Evolutionary conservation across 192 early-diverging fungal genomes (phyloP).

Genomic region (Pilaira anomala): DNA sequence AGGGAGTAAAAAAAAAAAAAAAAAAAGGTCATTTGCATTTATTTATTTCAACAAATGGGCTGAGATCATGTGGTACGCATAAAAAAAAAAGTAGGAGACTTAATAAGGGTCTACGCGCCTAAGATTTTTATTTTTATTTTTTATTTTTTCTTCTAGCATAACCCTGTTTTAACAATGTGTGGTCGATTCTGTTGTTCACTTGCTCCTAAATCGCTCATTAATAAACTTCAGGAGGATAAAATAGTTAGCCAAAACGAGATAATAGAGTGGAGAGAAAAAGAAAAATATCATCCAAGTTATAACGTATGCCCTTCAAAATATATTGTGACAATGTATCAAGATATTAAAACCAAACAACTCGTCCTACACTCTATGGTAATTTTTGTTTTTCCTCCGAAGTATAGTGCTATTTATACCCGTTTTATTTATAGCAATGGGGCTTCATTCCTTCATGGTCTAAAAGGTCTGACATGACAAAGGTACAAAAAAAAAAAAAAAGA

Average conservation of each 20-base stretch:
- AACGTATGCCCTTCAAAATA: constrained; percentile 49
- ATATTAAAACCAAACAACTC: constrained; percentile 28
- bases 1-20: too few relatives aligned
- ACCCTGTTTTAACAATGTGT: too few relatives aligned
- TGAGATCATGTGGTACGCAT: too few relatives aligned
- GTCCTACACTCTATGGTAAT: constrained; percentile 48
- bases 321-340: constrained; percentile 26
- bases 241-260: neutral
- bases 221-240: neutral
- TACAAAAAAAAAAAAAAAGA: neutral
- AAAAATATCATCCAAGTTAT: constrained; percentile 30
- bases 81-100: too few relatives aligned
- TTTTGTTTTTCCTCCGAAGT: neutral
- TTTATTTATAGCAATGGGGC: constrained; percentile 41
- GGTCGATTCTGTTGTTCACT: constrained; percentile 23
- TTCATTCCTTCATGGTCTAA: constrained; percentile 48
- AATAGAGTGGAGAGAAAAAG: constrained; percentile 4
- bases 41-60: too few relatives aligned
- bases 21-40: too few relatives aligned
- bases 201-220: constrained; percentile 7
- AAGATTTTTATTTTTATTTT: too few relatives aligned
- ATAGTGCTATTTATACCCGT: neutral
- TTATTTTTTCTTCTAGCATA: too few relatives aligned
- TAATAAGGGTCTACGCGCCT: too few relatives aligned
- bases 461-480: constrained; percentile 34